These are phyloP conservation scores for Arthrobotrys pseudoclavata DNA, from an alignment of 2,329 filamentous ascomycete species.

Conservation along the genomic window DNA sequence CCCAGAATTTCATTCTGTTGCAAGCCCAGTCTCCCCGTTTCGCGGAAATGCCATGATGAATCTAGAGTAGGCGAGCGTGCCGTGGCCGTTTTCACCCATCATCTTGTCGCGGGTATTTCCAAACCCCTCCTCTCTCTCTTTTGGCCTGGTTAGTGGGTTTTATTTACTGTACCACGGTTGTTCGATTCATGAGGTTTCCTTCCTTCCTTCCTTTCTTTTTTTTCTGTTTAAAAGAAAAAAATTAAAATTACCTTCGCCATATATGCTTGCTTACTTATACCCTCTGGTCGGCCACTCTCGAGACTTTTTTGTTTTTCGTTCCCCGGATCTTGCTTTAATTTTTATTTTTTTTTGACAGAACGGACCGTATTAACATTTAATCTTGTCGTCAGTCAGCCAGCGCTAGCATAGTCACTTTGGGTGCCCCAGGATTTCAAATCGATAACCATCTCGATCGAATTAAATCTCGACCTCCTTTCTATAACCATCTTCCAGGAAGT, in stretches of 20 bases:
- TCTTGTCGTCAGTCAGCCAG: conserved; percentile 32
- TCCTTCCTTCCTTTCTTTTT: conserved; percentile 7
- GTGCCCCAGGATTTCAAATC: conserved; percentile 33
- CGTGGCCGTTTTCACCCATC: conserved; percentile 53
- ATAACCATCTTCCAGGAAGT: conserved; percentile 23
- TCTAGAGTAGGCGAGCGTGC: conserved; percentile 51
- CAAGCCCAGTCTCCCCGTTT: conserved; percentile 39
- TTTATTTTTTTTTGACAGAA: conserved; percentile 9
- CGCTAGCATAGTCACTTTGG: neutral
- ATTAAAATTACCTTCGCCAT: conserved; percentile 20
- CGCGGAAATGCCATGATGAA: conserved; percentile 49
- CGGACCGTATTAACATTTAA: conserved; percentile 21
- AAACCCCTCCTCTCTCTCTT: conserved; percentile 27
- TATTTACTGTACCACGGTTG: conserved; percentile 54
- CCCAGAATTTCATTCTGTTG: conserved; percentile 1
- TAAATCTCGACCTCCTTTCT: conserved; percentile 3
- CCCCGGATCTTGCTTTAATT: conserved; percentile 22
- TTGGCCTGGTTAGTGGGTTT: conserved; percentile 42
- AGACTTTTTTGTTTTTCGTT: conserved; percentile 15
- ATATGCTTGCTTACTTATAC: neutral
- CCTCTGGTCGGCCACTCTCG: neutral
- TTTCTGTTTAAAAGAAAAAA: neutral
- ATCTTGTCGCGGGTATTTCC: conserved; percentile 30
- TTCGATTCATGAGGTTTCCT: conserved; percentile 19
- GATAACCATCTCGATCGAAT: conserved; percentile 30